Conservation (phyloP, 1,284 basidiomycete species). For the Vanrija humicola region DNA sequence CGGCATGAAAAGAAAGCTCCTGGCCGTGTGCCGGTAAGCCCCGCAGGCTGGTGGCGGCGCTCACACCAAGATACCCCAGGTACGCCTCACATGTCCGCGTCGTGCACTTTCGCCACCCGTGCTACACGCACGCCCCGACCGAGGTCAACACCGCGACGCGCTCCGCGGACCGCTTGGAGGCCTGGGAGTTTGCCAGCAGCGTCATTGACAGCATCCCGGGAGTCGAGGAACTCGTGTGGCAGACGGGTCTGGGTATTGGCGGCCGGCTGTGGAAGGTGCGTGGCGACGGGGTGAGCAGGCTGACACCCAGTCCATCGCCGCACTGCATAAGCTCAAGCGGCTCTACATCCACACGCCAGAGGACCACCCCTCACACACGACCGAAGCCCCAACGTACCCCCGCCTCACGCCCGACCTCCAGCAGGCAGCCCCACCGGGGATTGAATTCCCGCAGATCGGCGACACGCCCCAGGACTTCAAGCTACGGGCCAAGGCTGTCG, state of each 20-base stretch:
- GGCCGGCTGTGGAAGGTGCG: conserved; percentile 11
- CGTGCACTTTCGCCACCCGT: conserved; percentile 14
- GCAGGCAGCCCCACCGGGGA: background rate
- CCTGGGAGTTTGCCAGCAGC: conserved; percentile 9
- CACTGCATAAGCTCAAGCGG: background rate
- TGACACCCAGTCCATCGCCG: conserved; percentile 7
- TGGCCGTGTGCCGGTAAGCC: conserved; percentile 6
- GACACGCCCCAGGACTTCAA: background rate
- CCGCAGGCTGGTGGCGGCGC: background rate
- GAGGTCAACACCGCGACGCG: conserved; percentile 8
- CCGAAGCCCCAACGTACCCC: conserved; percentile 1
- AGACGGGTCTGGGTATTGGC: conserved; percentile 16
- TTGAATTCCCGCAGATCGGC: background rate
- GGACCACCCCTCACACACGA: conserved; percentile 3
- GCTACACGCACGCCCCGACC: conserved; percentile 6
- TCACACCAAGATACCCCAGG: background rate
- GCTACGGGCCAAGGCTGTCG: conserved; percentile 7
- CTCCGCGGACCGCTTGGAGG: conserved; percentile 8
- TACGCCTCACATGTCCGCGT: conserved; percentile 13
- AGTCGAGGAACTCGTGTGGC: conserved; percentile 12
- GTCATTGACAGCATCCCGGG: conserved; percentile 7
- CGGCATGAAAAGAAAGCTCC: conserved; percentile 2
- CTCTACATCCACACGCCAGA: conserved; percentile 6
- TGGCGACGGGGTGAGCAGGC: background rate
- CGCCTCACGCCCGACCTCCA: conserved; percentile 11